Conservation (phyloP, 1,139 yeast genomes). For the Sugiyamaella paludigena region DNA sequence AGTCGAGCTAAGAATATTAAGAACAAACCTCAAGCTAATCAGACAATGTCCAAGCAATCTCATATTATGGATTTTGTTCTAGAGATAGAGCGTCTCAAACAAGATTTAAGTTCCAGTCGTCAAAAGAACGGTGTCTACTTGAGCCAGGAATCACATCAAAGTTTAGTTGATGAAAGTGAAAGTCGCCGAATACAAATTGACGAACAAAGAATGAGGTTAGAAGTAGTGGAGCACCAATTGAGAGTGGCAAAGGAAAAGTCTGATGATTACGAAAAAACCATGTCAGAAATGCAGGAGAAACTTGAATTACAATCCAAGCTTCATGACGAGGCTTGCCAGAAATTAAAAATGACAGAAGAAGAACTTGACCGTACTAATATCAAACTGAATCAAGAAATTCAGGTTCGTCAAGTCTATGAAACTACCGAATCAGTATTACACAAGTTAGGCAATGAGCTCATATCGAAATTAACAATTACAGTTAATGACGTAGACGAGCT, state of each 20-base stretch:
- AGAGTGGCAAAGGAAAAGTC: slow-evolving; percentile 20
- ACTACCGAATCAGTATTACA: slow-evolving; percentile 33
- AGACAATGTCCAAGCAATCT: slow-evolving; percentile 46
- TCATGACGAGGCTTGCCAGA: slow-evolving; percentile 3
- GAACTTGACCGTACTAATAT: slow-evolving; percentile 24
- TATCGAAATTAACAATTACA: slow-evolving; percentile 1
- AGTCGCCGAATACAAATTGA: slow-evolving; percentile 42
- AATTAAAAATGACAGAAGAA: slow-evolving; percentile 10
- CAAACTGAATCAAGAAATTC: slow-evolving; percentile 28
- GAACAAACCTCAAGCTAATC: slow-evolving; percentile 65
- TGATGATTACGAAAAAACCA: slow-evolving; percentile 12
- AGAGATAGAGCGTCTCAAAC: slow-evolving; percentile 52
- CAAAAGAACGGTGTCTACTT: slow-evolving; percentile 56
- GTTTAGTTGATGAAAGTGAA: slow-evolving; percentile 44
- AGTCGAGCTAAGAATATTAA: slow-evolving; percentile 71
- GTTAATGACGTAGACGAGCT: slow-evolving; percentile 6
- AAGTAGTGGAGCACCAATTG: slow-evolving; percentile 41
- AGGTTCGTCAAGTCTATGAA: slow-evolving; percentile 34
- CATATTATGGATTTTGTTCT: slow-evolving; percentile 46
- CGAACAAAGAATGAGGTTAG: slow-evolving; percentile 43
- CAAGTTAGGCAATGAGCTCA: slow-evolving; percentile 26
- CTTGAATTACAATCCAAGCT: slow-evolving; percentile 4
- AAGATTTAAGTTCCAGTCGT: slow-evolving; percentile 55
- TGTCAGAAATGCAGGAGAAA: slow-evolving; percentile 8
- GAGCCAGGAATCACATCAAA: slow-evolving; percentile 46